Percentiles rank a stretch among this genome's conserved stretches.
Evolutionary conservation across 441 rosid species (phyloP).

Genomic region (Populus hybrid): DNA sequence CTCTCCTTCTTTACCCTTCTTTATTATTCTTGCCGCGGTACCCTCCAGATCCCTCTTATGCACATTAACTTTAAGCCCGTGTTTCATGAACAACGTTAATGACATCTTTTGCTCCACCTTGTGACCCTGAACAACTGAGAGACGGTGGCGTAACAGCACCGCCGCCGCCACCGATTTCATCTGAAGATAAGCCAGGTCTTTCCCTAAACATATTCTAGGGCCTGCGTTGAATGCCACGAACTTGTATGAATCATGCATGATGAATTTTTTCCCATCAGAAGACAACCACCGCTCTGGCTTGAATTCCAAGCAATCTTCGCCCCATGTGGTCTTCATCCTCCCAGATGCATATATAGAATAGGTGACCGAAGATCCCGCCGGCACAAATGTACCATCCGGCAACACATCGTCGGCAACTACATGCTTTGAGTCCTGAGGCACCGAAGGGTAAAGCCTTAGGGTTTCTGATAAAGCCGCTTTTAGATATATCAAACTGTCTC

Average conservation of each 20-base stretch:
- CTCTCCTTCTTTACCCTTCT: constrained; percentile 15
- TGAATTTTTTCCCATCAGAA: constrained; percentile 46
- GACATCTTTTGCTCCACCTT: constrained; percentile 98
- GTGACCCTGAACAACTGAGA: constrained; percentile 65
- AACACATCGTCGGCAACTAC: constrained; percentile 75
- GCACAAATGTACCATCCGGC: constrained; percentile 91
- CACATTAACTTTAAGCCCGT: constrained; percentile 72
- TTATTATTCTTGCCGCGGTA: constrained; percentile 30
- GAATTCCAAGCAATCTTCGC: constrained; percentile 83
- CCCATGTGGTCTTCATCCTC: constrained; percentile 86
- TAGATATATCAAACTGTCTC: constrained; percentile 64
- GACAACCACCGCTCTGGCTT: constrained; percentile 91
- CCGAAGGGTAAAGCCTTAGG: constrained; percentile 85
- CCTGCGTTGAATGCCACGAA: constrained; percentile 96
- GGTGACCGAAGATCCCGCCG: constrained; percentile 92
- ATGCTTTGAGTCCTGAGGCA: constrained; percentile 90
- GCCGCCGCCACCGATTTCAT: constrained; percentile 94
- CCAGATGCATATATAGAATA: constrained; percentile 92
- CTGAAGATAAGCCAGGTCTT: constrained; percentile 81
- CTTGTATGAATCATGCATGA: constrained; percentile 64
- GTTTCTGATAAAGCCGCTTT: constrained; percentile 93
- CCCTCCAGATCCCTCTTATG: constrained; percentile 55
- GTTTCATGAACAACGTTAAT: constrained; percentile 82
- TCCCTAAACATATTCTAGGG: constrained; percentile 84
- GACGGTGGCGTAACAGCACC: constrained; percentile 64